These are phyloP conservation scores for Boletus pseudo-olivaceus DNA, from an alignment of 768 basidiomycete genomes.

Conservation along the genomic window DNA sequence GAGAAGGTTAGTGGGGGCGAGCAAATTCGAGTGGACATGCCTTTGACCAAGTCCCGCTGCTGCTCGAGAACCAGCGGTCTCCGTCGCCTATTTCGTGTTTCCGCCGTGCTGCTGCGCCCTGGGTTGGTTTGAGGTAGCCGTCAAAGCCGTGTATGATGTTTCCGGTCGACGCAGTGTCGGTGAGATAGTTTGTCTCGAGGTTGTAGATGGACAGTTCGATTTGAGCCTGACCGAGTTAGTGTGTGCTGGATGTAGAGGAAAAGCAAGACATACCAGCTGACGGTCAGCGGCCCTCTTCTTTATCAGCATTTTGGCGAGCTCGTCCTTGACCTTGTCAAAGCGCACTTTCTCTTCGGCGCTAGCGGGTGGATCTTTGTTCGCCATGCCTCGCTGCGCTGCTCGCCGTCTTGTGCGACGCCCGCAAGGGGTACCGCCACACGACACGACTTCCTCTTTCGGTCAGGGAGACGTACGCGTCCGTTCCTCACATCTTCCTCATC, in stretches of 20 bases:
- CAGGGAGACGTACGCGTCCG: constrained; percentile 26
- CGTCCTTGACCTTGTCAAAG: constrained; percentile 72
- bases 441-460: constrained; percentile 24
- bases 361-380: constrained; percentile 39
- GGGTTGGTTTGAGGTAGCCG: constrained; percentile 74
- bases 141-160: constrained; percentile 90
- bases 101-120: constrained; percentile 48
- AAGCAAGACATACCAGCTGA: constrained; percentile 53
- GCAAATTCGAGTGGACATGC: constrained; percentile 33
- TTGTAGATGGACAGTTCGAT: constrained; percentile 78
- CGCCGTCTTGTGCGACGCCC: background rate
- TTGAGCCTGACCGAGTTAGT: constrained; percentile 49
- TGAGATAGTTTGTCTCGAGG: constrained; percentile 70
- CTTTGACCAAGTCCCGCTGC: constrained; percentile 74
- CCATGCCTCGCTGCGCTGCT: constrained; percentile 23
- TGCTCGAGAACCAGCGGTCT: constrained; percentile 80
- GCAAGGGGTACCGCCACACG: background rate
- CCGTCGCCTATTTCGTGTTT: constrained; percentile 74
- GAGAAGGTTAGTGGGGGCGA: constrained; percentile 4
- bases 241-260: background rate
- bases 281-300: constrained; percentile 77
- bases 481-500: constrained; percentile 1
- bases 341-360: constrained; percentile 65
- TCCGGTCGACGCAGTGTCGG: constrained; percentile 78
- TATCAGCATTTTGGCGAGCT: constrained; percentile 66